Base-by-base conservation (phyloP, 2,329 filamentous ascomycete species). In the Fusarium kyushuense region DNA sequence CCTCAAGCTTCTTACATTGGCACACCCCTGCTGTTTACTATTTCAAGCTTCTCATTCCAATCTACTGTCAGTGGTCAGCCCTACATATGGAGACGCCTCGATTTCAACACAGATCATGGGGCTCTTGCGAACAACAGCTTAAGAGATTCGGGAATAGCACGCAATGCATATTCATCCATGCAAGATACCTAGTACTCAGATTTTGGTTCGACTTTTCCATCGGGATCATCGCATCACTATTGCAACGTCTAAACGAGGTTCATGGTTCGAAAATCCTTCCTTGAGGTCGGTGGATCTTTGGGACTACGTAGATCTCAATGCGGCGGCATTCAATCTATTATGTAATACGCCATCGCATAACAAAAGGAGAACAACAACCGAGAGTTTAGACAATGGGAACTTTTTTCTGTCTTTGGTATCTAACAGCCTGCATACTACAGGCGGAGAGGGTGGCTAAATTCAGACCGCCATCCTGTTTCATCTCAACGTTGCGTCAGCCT, bases 361-460 rank as follows among this genome's bases (percentile, higher is more conserved):
- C 14, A 21, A 45, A n/a, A 35, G 9, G 21, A 11, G 33, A 48
- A 27, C 6, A 19, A n/a, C 21, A 19, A 27, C 3, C 25, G 13
- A 36, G 27, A 16, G 47, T 14, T 38, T 27, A 49, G 47, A 38
- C 23, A 45, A 33, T 58, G 9, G 17, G 51, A 36, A n/a, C 19
- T n/a, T 47, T 62, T 45, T 36, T 69, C 52, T 54, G 40, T 59
- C 32, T 45, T 70, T 69, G 66, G 66, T 69, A 67, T 69, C 66
- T 69, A 51, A 48, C 41, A 52, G 40, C 54, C 35, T 40, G 38
- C 23, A 48, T 61, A 40, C 25, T 49, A 48, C 47, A 65, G 42
- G 49, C 42, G 43, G 40, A 47, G 40, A 69, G 60, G 47, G 65
- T 65, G 51, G 47, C 43, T 61, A 56, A 33, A 25, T 41, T 38